Evolutionary conservation across 441 rosid species (phyloP).

Genomic region (Populus tomentosa): DNA sequence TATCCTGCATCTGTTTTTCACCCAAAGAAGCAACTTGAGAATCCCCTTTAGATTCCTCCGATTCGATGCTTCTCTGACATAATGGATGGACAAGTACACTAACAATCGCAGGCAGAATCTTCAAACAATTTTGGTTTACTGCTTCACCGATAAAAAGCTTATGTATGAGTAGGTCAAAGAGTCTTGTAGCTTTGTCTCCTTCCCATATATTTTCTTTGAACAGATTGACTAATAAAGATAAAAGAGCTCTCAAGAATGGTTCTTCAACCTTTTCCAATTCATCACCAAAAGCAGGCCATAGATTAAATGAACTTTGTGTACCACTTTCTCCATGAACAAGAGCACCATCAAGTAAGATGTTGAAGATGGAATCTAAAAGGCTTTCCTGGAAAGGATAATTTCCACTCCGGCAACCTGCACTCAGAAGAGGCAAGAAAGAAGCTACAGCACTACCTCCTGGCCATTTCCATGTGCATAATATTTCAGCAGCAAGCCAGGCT

Average conservation of each 20-base stretch:
- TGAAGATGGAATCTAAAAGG: slow-evolving; percentile 59
- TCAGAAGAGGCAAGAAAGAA: slow-evolving; percentile 70
- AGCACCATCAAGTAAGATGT: slow-evolving; percentile 80
- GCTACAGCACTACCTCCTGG: slow-evolving; percentile 69
- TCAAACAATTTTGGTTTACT: slow-evolving; percentile 61
- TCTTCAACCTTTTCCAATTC: slow-evolving; percentile 51
- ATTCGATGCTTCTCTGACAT: slow-evolving; percentile 30
- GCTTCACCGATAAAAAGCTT: slow-evolving; percentile 81
- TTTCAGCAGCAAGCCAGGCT: slow-evolving; percentile 92
- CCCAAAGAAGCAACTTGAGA: slow-evolving; percentile 20
- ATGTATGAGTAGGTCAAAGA: slow-evolving; percentile 53
- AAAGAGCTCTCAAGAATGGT: slow-evolving; percentile 82
- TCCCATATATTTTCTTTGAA: slow-evolving; percentile 70
- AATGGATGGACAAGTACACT: slow-evolving; percentile 47
- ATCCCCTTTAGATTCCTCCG: slow-evolving; percentile 31
- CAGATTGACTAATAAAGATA: slow-evolving; percentile 56
- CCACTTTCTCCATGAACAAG: slow-evolving; percentile 59
- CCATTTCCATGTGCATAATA: slow-evolving; percentile 95
- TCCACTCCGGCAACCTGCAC: slow-evolving; percentile 48
- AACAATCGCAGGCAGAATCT: slow-evolving; percentile 62
- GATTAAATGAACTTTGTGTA: slow-evolving; percentile 27
- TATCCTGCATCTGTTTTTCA: slow-evolving; percentile 42
- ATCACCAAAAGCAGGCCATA: slow-evolving; percentile 44
- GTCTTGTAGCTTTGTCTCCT: slow-evolving; percentile 53
- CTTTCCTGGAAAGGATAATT: slow-evolving; percentile 27